These are phyloP conservation scores for Mucor ambiguus DNA, from an alignment of 371 early-diverging fungal genomes.

Conservation along the genomic window DNA sequence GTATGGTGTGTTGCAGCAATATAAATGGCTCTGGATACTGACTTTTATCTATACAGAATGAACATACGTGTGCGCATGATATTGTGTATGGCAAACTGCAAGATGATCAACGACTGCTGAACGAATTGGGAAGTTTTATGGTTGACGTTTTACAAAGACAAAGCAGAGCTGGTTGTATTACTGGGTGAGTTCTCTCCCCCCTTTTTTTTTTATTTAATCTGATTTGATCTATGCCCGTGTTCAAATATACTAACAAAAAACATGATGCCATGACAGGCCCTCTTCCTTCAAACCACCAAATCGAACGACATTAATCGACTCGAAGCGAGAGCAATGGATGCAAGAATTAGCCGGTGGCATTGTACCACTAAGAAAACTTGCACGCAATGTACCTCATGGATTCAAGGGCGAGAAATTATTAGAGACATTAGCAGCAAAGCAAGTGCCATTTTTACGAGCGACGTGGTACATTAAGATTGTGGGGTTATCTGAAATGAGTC, in stretches of 20 bases:
- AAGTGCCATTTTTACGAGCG: constrained; percentile 72
- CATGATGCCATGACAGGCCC: constrained; percentile 29
- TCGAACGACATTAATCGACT: constrained; percentile 57
- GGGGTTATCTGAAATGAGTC: constrained; percentile 61
- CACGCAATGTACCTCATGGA: constrained; percentile 64
- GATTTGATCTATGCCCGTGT: too few species aligned
- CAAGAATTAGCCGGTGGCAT: constrained; percentile 57
- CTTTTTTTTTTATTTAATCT: too few species aligned
- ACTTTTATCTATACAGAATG: constrained; percentile 34
- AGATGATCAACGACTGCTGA: constrained; percentile 53
- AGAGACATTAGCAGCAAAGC: constrained; percentile 59
- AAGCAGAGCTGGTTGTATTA: constrained; percentile 51
- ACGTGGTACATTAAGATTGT: constrained; percentile 78
- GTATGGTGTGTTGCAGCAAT: constrained; percentile 20
- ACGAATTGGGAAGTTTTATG: constrained; percentile 60
- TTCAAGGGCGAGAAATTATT: constrained; percentile 69
- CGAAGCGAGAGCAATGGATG: constrained; percentile 65
- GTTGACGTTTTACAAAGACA: constrained; percentile 60
- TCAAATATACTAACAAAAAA: too few species aligned
- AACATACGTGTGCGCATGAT: constrained; percentile 55
- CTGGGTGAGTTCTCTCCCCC: constrained; percentile 40
- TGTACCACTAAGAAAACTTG: constrained; percentile 58
- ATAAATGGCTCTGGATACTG: background rate
- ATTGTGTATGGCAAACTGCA: constrained; percentile 52
- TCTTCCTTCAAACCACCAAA: constrained; percentile 61